These are phyloP conservation scores for Zygosaccharomyces pseudorouxii DNA, from an alignment of 805 yeast genomes.

Conservation along the genomic window DNA sequence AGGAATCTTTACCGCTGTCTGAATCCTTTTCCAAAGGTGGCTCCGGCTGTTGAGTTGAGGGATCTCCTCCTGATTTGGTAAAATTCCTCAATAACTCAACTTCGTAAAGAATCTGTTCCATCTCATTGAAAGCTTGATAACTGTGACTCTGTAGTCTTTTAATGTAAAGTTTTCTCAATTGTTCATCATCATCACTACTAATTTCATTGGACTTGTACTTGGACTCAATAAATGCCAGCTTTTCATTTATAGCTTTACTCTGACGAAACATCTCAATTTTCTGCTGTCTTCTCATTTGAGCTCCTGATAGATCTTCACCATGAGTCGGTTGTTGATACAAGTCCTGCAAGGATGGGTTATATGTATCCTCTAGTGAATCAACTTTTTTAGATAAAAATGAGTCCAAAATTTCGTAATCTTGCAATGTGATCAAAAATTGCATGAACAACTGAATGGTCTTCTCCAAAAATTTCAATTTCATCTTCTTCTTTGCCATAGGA, in stretches of 20 bases:
- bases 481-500: conserved; percentile 13
- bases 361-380: conserved; percentile 39
- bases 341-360: conserved; percentile 39
- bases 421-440: conserved; percentile 43
- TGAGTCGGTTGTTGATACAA: conserved; percentile 20
- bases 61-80: conserved; percentile 13
- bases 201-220: conserved; percentile 34
- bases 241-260: conserved; percentile 49
- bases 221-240: conserved; percentile 40
- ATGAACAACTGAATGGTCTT: conserved; percentile 43
- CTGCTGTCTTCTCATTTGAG: conserved; percentile 51
- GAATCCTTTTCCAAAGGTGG: background rate
- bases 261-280: conserved; percentile 65
- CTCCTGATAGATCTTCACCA: conserved; percentile 23
- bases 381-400: conserved; percentile 37
- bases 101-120: conserved; percentile 64
- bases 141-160: conserved; percentile 52
- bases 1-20: conserved; percentile 31
- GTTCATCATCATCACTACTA: conserved; percentile 56
- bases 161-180: conserved; percentile 48
- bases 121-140: conserved; percentile 47
- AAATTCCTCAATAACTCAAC: conserved; percentile 52
- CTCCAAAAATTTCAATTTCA: conserved; percentile 37
- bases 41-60: conserved; percentile 5
- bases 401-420: conserved; percentile 43